Conservation (phyloP, 2,329 filamentous ascomycete species). For the Neopestalotiopsis sp. region DNA sequence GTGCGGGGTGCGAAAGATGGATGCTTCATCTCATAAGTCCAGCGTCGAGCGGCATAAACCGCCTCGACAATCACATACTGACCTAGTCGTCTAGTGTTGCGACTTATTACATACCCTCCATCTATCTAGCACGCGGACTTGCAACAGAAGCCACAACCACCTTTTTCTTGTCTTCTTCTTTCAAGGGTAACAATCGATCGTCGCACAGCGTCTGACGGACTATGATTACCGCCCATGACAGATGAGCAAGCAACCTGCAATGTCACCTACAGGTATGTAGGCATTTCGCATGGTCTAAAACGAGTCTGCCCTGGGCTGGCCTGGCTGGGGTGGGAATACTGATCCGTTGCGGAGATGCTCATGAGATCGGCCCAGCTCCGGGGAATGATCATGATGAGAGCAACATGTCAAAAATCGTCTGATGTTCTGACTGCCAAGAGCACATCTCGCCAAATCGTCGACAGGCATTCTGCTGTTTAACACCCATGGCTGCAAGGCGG, state of each 20-base stretch:
- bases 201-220: background rate
- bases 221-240: background rate
- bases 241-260: background rate
- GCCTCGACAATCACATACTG: background rate
- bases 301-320: background rate
- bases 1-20: background rate
- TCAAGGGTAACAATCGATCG: background rate
- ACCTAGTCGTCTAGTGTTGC: background rate
- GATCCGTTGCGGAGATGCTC: constrained; percentile 6
- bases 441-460: constrained; percentile 13
- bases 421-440: constrained; percentile 8
- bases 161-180: too few species aligned
- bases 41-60: background rate
- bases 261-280: background rate
- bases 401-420: constrained; percentile 13
- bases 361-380: background rate
- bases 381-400: background rate
- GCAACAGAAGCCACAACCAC: background rate
- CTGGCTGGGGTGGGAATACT: background rate
- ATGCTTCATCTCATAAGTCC: background rate
- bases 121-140: background rate
- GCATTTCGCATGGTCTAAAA: constrained; percentile 4
- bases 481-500: constrained; percentile 1
- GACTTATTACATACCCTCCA: too few species aligned
- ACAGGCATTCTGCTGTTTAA: background rate